These are phyloP conservation scores for Tubosaeta sp. DNA, from an alignment of 768 basidiomycete species.

Conservation along the genomic window DNA sequence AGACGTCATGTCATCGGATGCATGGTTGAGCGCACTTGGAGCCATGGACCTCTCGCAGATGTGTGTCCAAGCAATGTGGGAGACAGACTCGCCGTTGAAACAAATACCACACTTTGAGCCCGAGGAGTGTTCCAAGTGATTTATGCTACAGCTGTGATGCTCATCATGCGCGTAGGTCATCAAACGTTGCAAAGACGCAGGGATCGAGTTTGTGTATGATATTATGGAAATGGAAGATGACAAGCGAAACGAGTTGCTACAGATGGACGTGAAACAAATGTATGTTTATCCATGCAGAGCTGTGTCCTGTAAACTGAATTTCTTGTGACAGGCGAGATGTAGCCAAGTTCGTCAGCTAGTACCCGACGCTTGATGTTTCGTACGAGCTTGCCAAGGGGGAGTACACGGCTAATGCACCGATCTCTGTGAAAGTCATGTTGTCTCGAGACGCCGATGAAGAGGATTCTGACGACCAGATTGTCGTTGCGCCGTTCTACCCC, in stretches of 20 bases:
- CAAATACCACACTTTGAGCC: slow-evolving; percentile 96
- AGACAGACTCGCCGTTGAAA: slow-evolving; percentile 90
- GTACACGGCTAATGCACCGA: slow-evolving; percentile 81
- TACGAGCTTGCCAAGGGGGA: slow-evolving; percentile 82
- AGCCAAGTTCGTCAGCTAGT: slow-evolving; percentile 93
- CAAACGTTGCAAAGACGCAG: slow-evolving; percentile 76
- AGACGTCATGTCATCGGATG: slow-evolving; percentile 97
- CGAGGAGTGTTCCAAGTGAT: slow-evolving; percentile 55
- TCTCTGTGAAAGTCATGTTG: slow-evolving; percentile 74
- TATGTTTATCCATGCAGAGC: slow-evolving; percentile 35
- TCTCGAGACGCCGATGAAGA: slow-evolving; percentile 81
- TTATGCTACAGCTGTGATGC: not conserved
- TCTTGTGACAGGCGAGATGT: slow-evolving; percentile 72
- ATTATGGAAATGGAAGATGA: slow-evolving; percentile 99
- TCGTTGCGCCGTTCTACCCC: slow-evolving; percentile 92
- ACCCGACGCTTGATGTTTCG: slow-evolving; percentile 91
- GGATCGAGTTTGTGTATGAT: slow-evolving; percentile 90
- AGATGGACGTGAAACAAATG: slow-evolving; percentile 87
- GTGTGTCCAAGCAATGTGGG: slow-evolving; percentile 99
- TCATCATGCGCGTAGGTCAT: slow-evolving; percentile 50
- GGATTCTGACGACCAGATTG: slow-evolving; percentile 67
- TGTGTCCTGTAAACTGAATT: slow-evolving; percentile 35
- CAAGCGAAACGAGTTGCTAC: slow-evolving; percentile 71
- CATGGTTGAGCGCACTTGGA: slow-evolving; percentile 88
- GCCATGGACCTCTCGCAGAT: slow-evolving; percentile 99